These are phyloP conservation scores for Pyropia haitanensis DNA, from an alignment of 23 red algal species.

Conservation along the genomic window DNA sequence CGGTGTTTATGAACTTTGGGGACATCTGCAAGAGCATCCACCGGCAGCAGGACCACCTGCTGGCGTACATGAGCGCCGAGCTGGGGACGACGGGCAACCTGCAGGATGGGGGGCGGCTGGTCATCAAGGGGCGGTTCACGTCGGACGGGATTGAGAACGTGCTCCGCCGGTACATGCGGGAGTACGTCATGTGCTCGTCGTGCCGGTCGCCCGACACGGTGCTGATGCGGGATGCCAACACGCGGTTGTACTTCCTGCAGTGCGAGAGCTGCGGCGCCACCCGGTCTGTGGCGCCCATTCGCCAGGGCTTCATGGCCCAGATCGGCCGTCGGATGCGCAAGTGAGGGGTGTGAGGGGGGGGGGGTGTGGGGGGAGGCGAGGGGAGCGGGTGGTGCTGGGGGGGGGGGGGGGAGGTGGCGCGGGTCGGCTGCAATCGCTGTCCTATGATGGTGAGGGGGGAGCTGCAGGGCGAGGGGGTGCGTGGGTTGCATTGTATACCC, in stretches of 20 bases:
- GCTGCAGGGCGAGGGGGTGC: too few relatives aligned
- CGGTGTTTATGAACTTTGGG: constrained; percentile 93
- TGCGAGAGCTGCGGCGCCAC: constrained; percentile 95
- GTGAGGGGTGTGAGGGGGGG: constrained; percentile 6
- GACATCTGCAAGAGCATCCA: constrained; percentile 89
- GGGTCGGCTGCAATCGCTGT: too few relatives aligned
- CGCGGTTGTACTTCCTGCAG: constrained; percentile 91
- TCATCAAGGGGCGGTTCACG: constrained; percentile 83
- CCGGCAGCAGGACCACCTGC: constrained; percentile 89
- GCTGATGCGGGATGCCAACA: constrained; percentile 95
- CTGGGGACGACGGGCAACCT: constrained; percentile 89
- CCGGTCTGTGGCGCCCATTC: constrained; percentile 87
- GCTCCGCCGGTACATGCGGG: constrained; percentile 81
- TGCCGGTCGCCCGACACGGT: constrained; percentile 87
- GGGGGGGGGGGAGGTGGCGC: too few relatives aligned
- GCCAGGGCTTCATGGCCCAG: constrained; percentile 92
- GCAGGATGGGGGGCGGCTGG: constrained; percentile 79
- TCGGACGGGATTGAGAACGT: constrained; percentile 89
- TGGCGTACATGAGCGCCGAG: constrained; percentile 89
- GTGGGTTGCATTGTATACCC: too few relatives aligned
- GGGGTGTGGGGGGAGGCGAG: too few relatives aligned
- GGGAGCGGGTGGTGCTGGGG: too few relatives aligned
- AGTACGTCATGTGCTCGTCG: constrained; percentile 85
- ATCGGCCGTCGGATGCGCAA: constrained; percentile 59
- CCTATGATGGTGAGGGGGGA: too few relatives aligned